Conservation (phyloP, 2,329 filamentous ascomycete genomes). For the Xylariaceae sp. region DNA sequence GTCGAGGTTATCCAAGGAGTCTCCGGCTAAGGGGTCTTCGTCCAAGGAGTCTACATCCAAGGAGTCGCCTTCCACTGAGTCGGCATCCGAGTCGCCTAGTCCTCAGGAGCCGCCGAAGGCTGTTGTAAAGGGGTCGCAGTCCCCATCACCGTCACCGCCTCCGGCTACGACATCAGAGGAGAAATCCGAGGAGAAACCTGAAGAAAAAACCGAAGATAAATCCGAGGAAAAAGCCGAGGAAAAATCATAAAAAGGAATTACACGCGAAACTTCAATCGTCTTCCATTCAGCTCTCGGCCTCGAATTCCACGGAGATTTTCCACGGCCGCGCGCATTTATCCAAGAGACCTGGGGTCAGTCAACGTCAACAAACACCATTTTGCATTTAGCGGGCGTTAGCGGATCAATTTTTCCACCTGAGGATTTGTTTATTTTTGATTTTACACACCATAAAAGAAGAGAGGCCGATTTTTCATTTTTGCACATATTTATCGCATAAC, state of each 20-base stretch:
- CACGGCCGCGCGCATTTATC: too few species aligned
- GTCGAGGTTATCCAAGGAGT: constrained; percentile 9
- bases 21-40: background rate
- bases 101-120: constrained; percentile 10
- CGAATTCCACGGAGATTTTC: too few species aligned
- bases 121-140: background rate
- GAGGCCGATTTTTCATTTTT: too few species aligned
- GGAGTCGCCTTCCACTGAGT: constrained; percentile 3
- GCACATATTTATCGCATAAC: too few species aligned
- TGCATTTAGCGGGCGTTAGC: background rate
- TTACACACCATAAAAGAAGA: too few species aligned
- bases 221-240: too few species aligned
- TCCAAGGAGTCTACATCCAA: background rate
- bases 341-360: background rate
- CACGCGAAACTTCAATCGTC: background rate
- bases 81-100: constrained; percentile 8
- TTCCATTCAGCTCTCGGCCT: too few species aligned
- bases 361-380: background rate
- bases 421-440: too few species aligned
- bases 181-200: background rate
- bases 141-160: background rate
- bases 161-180: background rate
- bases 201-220: too few species aligned
- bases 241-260: background rate
- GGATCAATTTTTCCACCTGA: background rate